Evolutionary conservation across 768 basidiomycete species (phyloP), one percentile per base, ranked within the genome.

Genomic region (Lactifluus rugatus): DNA sequence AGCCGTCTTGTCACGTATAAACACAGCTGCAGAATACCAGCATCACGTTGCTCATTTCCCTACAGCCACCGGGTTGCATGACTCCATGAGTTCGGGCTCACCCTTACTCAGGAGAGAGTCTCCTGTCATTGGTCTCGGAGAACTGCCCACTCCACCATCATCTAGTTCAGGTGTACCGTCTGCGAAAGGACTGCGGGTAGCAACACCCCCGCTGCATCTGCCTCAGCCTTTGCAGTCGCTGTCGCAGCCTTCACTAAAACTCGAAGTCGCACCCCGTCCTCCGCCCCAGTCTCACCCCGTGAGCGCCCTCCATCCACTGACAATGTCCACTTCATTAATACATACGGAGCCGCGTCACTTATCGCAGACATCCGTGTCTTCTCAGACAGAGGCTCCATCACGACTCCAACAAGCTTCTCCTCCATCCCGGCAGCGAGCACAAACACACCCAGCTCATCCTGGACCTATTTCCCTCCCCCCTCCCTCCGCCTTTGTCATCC

Each of bases 381-480:
- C 59, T 16, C 59, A 51, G 44, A 51, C 26, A 37, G 54, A 52
- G 23, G 14, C 23, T 2, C 23, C 36, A 21, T 49, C 57, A 42
- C 49, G 44, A 31, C 50, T 21, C 44, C 46, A 46, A 63, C 62
- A 52, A 52, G 39, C 37, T 57, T 67, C 52, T 52, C 66, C 19
- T 51, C 61, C 41, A 4, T 58, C 61, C 26, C 61, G 48, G 46
- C 63, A 64, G 48, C 66, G 58, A 49, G 48, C 39, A 21, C 66
- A 39, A 63, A 65, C 66, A 9, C 74, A 75, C 56, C 75, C 74
- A 39, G 76, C 82, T 47, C 86, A 85, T 62, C 87, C 87, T 1
- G 86, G 85, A 0, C 82, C 81, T 2, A 89, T 89, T 51, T 70
- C 81, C 2, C 77, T 85, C 31, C 89, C 83, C 31, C 87, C 83